Base-by-base conservation (phyloP, 2,329 filamentous ascomycete species). In the Sclerotinia trifoliorum region DNA sequence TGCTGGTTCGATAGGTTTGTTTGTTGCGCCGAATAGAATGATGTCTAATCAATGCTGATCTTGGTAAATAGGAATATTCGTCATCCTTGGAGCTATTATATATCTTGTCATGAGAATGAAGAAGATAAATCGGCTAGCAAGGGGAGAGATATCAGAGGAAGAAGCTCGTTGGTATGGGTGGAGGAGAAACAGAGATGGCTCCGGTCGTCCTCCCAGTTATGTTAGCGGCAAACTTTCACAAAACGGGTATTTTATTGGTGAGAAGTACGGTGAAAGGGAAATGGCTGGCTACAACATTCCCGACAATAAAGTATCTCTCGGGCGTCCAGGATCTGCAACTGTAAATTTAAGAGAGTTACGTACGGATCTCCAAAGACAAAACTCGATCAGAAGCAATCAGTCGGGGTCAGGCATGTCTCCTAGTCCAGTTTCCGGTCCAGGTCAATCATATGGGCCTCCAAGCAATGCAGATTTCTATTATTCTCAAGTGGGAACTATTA, bases 1-100 rank as follows among this genome's bases (percentile, higher is more conserved):
- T 48, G 67, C 67, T 48, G 76, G 74, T 57, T 68, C 74, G 49
- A 75, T 77, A 55, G 75, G 76, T 77, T 62, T 63, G 65, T 67
- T 29, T 63, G 65, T 67, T 29, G 4, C 54, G 35, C 26, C 42
- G 10, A 21, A 17, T 42, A 2, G 21, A 17, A n/a, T 42, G 13
- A 52, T 32, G 17, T 24, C 24, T 24, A 65, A 55, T 29, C 13
- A 5, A 26, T 54, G 24, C 49, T 67, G 57, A 67, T 57, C 26
- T 57, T 26, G 6, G 35, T 35, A 10, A 48, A 32, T 24, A 78
- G 76, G 75, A 29, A 74, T 73, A 39, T 74, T 77, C 52, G 73
- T 77, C 32, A 74, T 78, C 11, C 57, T 75, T 39, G 46, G 71
- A 26, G 69, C 74, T 19, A 68, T 63, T 11, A 64, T 77, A 29